Conservation (phyloP, 495 filamentous ascomycete genomes). For the Hypomontagnella monticulosa region DNA sequence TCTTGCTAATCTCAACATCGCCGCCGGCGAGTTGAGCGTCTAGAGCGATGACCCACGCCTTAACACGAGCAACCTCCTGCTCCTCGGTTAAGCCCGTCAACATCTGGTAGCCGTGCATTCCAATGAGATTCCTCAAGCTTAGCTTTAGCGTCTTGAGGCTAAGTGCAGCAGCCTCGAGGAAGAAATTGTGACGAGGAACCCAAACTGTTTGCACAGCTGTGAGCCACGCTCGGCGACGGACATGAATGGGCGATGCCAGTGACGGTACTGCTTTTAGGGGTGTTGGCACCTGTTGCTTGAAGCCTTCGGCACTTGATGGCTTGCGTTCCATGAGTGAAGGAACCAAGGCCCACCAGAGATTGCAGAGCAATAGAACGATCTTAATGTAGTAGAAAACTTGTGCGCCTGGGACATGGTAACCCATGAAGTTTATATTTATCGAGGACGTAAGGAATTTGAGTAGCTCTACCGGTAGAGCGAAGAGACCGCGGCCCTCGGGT, state of each 20-base stretch:
- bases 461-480: slow-evolving; percentile 69
- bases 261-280: slow-evolving; percentile 68
- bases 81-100: slow-evolving; percentile 84
- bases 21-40: slow-evolving; percentile 96
- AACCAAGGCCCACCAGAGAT: slow-evolving; percentile 72
- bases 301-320: slow-evolving; percentile 53
- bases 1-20: slow-evolving; percentile 88
- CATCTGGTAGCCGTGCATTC: slow-evolving; percentile 76
- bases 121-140: slow-evolving; percentile 79
- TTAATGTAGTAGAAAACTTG: slow-evolving; percentile 62
- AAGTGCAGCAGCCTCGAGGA: slow-evolving; percentile 84
- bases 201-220: slow-evolving; percentile 94
- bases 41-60: slow-evolving; percentile 93
- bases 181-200: slow-evolving; percentile 87
- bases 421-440: slow-evolving; percentile 57
- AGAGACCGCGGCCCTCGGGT: slow-evolving; percentile 73
- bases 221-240: slow-evolving; percentile 89
- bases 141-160: slow-evolving; percentile 82
- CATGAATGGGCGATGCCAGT: slow-evolving; percentile 82
- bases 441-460: slow-evolving; percentile 55
- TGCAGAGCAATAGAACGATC: slow-evolving; percentile 69
- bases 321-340: slow-evolving; percentile 69
- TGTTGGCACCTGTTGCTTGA: slow-evolving; percentile 48
- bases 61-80: slow-evolving; percentile 84
- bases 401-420: slow-evolving; percentile 54